Conservation (phyloP, 768 basidiomycete species). For the Coprinopsis strossmayeri region DNA sequence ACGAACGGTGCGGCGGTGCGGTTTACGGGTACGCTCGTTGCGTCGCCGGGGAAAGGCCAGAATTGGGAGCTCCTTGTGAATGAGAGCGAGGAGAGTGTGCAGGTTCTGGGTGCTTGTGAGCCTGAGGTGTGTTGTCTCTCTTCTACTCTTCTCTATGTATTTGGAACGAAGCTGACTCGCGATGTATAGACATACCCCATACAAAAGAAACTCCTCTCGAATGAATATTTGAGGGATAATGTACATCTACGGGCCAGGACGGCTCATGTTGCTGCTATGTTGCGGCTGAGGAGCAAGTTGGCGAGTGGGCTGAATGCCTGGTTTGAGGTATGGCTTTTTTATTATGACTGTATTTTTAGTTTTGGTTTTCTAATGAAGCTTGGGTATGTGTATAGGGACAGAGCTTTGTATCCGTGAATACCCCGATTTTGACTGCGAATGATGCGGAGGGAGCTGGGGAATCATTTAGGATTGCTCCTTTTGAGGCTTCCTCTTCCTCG, state of each 20-base stretch:
- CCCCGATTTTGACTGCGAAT: slow-evolving; percentile 83
- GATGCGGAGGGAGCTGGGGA: slow-evolving; percentile 98
- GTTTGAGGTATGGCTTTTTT: slow-evolving; percentile 77
- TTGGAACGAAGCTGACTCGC: neutral
- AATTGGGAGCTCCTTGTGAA: slow-evolving; percentile 42
- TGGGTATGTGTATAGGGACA: slow-evolving; percentile 45
- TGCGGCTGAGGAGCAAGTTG: slow-evolving; percentile 62
- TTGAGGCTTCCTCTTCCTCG: slow-evolving; percentile 19
- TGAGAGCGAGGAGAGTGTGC: slow-evolving; percentile 22
- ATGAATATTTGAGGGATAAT: slow-evolving; percentile 79
- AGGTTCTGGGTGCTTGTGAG: slow-evolving; percentile 41
- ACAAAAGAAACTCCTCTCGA: slow-evolving; percentile 78
- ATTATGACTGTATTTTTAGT: too few relatives aligned
- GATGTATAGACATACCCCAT: slow-evolving; percentile 71
- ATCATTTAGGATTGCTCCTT: slow-evolving; percentile 63
- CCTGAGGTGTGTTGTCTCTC: slow-evolving; percentile 28
- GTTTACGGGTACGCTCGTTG: slow-evolving; percentile 36
- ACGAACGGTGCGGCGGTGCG: slow-evolving; percentile 36
- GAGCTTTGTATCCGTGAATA: slow-evolving; percentile 73
- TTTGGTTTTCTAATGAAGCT: too few relatives aligned
- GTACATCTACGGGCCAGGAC: slow-evolving; percentile 86
- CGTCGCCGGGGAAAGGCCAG: slow-evolving; percentile 39
- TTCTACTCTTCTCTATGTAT: neutral
- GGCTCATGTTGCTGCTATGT: slow-evolving; percentile 59
- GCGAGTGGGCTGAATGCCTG: slow-evolving; percentile 52